Conservation (phyloP, 139 green algal species). For the Astrephomene gubernaculifera region DNA sequence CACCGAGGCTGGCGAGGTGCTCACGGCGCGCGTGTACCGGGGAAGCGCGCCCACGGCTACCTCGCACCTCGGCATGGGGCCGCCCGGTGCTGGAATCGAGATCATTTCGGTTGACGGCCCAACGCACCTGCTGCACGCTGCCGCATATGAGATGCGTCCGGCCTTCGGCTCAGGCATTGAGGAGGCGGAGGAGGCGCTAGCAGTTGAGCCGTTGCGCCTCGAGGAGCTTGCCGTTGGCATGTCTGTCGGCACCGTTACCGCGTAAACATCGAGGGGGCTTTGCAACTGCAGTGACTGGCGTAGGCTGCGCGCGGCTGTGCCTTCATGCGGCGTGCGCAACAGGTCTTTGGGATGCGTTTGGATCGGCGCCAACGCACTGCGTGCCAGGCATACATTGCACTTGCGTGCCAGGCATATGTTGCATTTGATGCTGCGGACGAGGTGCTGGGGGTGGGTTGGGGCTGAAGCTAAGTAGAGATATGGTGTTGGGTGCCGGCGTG, state of each 20-base stretch:
- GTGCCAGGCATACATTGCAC: too few species aligned
- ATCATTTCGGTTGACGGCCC: constrained; percentile 73
- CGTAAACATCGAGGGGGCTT: too few species aligned
- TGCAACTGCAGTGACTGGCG: too few species aligned
- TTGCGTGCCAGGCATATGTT: too few species aligned
- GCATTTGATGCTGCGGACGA: too few species aligned
- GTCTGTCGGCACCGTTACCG: neutral
- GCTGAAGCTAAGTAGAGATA: too few species aligned
- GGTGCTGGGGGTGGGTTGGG: too few species aligned
- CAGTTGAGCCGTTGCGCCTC: neutral
- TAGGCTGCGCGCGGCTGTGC: too few species aligned
- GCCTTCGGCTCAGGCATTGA: constrained; percentile 47
- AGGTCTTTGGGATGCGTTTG: too few species aligned
- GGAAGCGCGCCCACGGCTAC: constrained; percentile 45
- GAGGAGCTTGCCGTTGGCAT: neutral
- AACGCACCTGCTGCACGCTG: constrained; percentile 49
- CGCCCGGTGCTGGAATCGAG: constrained; percentile 63
- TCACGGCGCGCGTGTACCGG: constrained; percentile 86
- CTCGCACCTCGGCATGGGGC: constrained; percentile 54
- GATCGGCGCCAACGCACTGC: too few species aligned
- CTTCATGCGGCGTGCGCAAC: too few species aligned
- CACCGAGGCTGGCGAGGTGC: constrained; percentile 64
- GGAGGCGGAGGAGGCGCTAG: neutral
- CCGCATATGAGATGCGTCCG: constrained; percentile 67
- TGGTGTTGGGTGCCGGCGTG: too few species aligned